Conservation (phyloP, 805 yeast species). For the Candida hispaniensis region DNA sequence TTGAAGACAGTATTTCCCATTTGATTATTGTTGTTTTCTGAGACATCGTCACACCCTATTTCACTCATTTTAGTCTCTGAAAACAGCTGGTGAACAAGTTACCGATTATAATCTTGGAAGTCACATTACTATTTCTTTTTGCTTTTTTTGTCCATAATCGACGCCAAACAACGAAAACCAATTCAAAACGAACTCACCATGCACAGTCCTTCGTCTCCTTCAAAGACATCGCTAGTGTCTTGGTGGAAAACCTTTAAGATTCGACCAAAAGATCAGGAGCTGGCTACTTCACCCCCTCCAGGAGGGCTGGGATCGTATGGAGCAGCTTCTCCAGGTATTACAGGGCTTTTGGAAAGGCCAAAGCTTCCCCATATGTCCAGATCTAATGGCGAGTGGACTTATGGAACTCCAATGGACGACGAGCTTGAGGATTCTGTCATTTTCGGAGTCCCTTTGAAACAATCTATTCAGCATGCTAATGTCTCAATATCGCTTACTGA, state of each 20-base stretch:
- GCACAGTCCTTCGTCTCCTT: slow-evolving; percentile 25
- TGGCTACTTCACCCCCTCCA: slow-evolving; percentile 7
- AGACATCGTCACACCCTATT: no score
- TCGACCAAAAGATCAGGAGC: slow-evolving; percentile 11
- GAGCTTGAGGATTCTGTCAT: slow-evolving; percentile 33
- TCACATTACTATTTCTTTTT: slow-evolving; percentile 10
- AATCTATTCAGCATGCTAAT: slow-evolving; percentile 63
- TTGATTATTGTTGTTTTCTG: no score
- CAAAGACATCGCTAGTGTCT: slow-evolving; percentile 29
- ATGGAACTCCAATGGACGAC: slow-evolving; percentile 9
- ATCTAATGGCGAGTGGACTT: slow-evolving; percentile 25
- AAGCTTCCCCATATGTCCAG: slow-evolving; percentile 31
- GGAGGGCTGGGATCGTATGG: slow-evolving; percentile 4
- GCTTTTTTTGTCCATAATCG: slow-evolving; percentile 16
- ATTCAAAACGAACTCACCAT: slow-evolving; percentile 18
- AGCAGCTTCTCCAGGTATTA: slow-evolving; percentile 3
- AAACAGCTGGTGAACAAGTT: background rate
- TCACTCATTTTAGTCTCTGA: no score
- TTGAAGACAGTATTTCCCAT: no score
- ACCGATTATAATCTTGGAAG: background rate
- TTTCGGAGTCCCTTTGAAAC: slow-evolving; percentile 70
- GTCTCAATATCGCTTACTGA: slow-evolving; percentile 61
- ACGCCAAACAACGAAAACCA: slow-evolving; percentile 16
- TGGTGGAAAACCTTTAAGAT: slow-evolving; percentile 37
- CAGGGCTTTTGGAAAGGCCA: slow-evolving; percentile 24